Evolutionary conservation across 441 rosid species (phyloP).

Genomic region (Croton setiger): DNA sequence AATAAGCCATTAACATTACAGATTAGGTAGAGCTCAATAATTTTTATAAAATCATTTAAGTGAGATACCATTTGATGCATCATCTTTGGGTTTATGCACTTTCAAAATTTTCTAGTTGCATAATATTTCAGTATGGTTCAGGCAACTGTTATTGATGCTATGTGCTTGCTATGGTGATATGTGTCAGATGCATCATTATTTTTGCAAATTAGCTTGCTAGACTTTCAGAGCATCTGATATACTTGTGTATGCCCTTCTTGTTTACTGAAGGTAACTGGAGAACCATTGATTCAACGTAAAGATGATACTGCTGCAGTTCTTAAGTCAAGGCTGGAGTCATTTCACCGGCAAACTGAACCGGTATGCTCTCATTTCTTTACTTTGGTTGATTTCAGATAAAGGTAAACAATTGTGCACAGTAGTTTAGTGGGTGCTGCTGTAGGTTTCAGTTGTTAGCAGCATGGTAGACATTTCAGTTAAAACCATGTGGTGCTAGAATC

Average conservation of each 20-base stretch:
- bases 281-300: slow-evolving; percentile 89
- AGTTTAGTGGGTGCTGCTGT: neutral
- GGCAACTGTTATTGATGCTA: slow-evolving; percentile 7
- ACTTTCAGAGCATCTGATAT: slow-evolving; percentile 14
- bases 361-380: slow-evolving; percentile 32
- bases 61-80: neutral
- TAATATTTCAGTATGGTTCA: neutral
- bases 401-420: neutral
- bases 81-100: neutral
- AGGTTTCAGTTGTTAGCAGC: neutral
- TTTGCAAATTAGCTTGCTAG: neutral
- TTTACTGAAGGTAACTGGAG: slow-evolving; percentile 56
- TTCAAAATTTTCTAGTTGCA: neutral
- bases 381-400: neutral
- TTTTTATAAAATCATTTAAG: neutral
- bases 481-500: neutral
- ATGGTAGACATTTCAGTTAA: neutral
- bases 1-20: neutral
- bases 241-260: slow-evolving; percentile 7
- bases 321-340: slow-evolving; percentile 82
- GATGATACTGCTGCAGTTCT: slow-evolving; percentile 92
- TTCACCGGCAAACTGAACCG: slow-evolving; percentile 94
- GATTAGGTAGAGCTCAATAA: neutral
- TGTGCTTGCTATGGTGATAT: neutral
- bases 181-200: neutral